Percentiles rank a stretch among this genome's conserved stretches.
phyloP scores from a whole-genome alignment of 345 rosid species.

The Sisymbrium altissimum region DNA sequence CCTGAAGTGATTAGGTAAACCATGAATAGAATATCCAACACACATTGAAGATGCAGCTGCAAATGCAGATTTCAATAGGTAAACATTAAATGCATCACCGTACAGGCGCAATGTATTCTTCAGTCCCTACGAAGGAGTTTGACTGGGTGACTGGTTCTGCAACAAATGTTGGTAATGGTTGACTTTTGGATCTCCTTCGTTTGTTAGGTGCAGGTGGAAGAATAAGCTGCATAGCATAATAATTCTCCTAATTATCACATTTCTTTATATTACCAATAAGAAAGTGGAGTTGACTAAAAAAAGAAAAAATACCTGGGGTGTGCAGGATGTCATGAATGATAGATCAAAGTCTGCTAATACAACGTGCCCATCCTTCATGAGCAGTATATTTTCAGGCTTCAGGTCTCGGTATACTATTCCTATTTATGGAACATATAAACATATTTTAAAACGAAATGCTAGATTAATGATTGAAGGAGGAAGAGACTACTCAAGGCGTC shows the following conservation, averaged over 20 bases:
- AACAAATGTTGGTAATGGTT: slow-evolving; percentile 64
- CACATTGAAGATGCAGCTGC: not conserved
- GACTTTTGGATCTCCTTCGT: slow-evolving; percentile 73
- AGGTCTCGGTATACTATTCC: slow-evolving; percentile 91
- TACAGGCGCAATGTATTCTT: slow-evolving; percentile 98
- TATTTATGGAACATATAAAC: slow-evolving; percentile 31
- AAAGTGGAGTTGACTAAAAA: not conserved
- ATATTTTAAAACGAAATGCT: not conserved
- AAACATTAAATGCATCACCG: slow-evolving; percentile 25
- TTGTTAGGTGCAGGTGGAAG: slow-evolving; percentile 44
- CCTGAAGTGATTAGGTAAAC: slow-evolving; percentile 49
- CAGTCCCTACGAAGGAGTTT: slow-evolving; percentile 95
- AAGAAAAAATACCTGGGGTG: slow-evolving; percentile 57
- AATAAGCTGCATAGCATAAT: slow-evolving; percentile 50
- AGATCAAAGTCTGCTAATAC: slow-evolving; percentile 89
- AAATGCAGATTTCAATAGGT: not conserved
- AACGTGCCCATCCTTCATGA: slow-evolving; percentile 80
- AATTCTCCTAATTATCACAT: not conserved
- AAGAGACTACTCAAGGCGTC: not conserved
- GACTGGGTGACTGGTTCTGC: slow-evolving; percentile 82
- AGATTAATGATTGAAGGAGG: not conserved
- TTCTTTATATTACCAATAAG: not conserved
- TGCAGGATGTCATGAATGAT: slow-evolving; percentile 72
- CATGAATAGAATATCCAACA: not conserved
- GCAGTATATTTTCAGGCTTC: slow-evolving; percentile 93